Conservation (phyloP, 2,329 filamentous ascomycete genomes). For the Sporothrix protearum region DNA sequence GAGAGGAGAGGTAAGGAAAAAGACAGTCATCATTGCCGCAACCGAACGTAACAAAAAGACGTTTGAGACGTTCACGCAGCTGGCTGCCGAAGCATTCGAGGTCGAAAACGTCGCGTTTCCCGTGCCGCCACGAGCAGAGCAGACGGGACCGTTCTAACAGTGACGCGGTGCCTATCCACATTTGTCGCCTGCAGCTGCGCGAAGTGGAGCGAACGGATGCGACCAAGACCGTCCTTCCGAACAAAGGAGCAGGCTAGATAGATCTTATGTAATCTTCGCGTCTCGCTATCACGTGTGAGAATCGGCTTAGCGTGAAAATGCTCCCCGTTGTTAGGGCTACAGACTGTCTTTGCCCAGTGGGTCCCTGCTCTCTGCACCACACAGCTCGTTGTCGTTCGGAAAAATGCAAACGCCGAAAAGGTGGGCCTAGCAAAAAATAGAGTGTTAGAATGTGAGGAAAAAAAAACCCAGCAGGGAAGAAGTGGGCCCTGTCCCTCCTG, state of each 20-base stretch:
- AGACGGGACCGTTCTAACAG: constrained; percentile 65
- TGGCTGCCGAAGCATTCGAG: constrained; percentile 46
- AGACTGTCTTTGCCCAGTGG: not conserved
- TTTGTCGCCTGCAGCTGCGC: constrained; percentile 38
- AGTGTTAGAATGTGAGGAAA: constrained; percentile 3
- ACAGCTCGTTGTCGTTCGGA: not conserved
- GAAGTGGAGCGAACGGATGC: too few species aligned
- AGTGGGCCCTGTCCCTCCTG: not conserved
- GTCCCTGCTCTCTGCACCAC: not conserved
- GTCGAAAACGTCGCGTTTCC: constrained; percentile 45
- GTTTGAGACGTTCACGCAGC: constrained; percentile 59
- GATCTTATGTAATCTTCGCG: not conserved
- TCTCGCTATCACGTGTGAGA: not conserved
- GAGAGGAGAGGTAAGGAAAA: not conserved
- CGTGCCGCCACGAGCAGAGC: constrained; percentile 40
- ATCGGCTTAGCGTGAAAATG: not conserved
- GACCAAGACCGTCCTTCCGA: not conserved
- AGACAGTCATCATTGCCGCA: constrained; percentile 62
- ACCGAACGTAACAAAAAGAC: constrained; percentile 69
- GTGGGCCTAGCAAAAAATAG: not conserved
- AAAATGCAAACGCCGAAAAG: not conserved
- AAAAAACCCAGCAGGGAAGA: constrained; percentile 5
- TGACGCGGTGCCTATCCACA: constrained; percentile 56
- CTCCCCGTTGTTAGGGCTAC: not conserved
- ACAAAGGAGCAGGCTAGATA: not conserved